Conservation (phyloP, 495 filamentous ascomycete genomes). For the Neurospora sp. region DNA sequence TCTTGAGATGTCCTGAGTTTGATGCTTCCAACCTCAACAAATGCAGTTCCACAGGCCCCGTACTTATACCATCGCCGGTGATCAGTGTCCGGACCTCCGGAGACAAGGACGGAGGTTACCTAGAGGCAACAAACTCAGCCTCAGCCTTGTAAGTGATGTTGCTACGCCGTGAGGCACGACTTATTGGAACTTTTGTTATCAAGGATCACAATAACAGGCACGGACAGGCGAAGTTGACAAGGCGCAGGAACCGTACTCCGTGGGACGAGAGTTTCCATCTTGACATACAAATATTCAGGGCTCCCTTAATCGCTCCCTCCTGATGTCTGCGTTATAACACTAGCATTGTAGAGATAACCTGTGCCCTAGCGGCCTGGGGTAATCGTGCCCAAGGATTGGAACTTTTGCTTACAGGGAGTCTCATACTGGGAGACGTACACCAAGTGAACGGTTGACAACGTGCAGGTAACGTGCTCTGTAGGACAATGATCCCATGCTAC, state of each 20-base stretch:
- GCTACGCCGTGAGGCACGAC: not conserved
- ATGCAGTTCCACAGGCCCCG: not conserved
- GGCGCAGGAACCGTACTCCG: not conserved
- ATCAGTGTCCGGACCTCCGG: not conserved
- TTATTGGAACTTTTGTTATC: not conserved
- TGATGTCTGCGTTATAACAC: not conserved
- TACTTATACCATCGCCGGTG: not conserved
- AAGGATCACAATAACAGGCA: not conserved
- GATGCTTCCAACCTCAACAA: not conserved
- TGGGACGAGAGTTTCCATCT: not conserved
- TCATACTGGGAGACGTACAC: not conserved
- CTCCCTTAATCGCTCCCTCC: not conserved
- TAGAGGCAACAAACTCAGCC: not conserved
- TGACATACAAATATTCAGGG: not conserved
- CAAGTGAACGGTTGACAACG: not conserved
- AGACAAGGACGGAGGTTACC: not conserved
- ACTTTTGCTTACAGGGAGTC: not conserved
- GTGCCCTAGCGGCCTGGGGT: not conserved
- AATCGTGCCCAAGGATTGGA: not conserved
- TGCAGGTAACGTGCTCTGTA: not conserved
- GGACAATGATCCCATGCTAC: not conserved
- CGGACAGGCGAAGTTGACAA: not conserved
- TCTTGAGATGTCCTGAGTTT: not conserved
- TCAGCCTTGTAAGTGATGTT: not conserved
- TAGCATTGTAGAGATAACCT: not conserved